Conservation (phyloP, 2,329 filamentous ascomycete genomes). For the Colletotrichum godetiae region DNA sequence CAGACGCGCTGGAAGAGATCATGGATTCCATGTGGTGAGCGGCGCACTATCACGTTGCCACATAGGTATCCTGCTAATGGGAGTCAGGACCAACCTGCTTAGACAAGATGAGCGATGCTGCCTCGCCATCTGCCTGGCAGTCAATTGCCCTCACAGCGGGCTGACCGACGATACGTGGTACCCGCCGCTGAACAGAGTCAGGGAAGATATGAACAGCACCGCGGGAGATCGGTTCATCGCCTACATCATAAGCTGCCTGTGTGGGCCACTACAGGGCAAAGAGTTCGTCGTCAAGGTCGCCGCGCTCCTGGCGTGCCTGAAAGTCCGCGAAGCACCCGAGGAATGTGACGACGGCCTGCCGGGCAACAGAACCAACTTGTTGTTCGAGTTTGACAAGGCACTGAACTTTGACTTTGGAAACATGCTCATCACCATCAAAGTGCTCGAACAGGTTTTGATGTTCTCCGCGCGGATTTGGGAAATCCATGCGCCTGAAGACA, state of each 20-base stretch:
- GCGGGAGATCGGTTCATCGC: background rate
- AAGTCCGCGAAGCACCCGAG: background rate
- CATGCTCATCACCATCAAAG: background rate
- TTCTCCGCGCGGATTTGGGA: slow-evolving; percentile 2
- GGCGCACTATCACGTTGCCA: background rate
- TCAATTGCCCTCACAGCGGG: slow-evolving; percentile 3
- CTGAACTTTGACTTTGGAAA: slow-evolving; percentile 2
- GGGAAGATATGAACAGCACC: slow-evolving; percentile 1
- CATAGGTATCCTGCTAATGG: background rate
- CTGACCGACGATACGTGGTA: slow-evolving; percentile 6
- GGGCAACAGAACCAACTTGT: background rate
- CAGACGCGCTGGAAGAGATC: background rate
- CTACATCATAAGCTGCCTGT: slow-evolving; percentile 2
- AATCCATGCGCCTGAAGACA: background rate
- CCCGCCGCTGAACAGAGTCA: slow-evolving; percentile 1
- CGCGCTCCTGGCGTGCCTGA: background rate
- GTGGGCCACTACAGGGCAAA: slow-evolving; percentile 1
- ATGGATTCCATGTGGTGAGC: slow-evolving; percentile 11
- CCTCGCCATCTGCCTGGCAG: slow-evolving; percentile 5
- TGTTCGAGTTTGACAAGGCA: slow-evolving; percentile 6
- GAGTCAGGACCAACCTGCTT: background rate
- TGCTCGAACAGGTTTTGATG: slow-evolving; percentile 11
- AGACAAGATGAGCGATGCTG: slow-evolving; percentile 12
- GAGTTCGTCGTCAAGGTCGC: slow-evolving; percentile 8
- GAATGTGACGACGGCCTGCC: background rate